Evolutionary conservation across 768 basidiomycete genomes (phyloP).

Genomic region (Lyophyllum semitale): DNA sequence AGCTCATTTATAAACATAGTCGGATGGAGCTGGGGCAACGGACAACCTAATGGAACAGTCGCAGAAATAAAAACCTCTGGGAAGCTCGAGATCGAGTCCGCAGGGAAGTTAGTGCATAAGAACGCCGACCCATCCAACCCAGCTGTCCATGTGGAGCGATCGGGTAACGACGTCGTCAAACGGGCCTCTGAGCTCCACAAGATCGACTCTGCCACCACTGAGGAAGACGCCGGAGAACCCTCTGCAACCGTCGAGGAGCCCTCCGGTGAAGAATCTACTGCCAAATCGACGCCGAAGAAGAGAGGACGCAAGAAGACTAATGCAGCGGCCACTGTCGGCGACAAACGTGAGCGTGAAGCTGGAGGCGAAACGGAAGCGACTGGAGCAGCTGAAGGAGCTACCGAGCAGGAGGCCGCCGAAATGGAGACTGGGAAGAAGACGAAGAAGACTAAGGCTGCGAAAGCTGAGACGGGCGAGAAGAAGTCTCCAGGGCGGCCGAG

Average conservation of each 20-base stretch:
- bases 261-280: background rate
- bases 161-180: conserved; percentile 31
- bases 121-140: conserved; percentile 27
- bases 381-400: background rate
- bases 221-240: background rate
- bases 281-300: conserved; percentile 8
- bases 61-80: conserved; percentile 24
- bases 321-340: conserved; percentile 8
- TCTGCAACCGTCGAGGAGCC: background rate
- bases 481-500: conserved; percentile 18
- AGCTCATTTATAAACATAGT: conserved; percentile 8
- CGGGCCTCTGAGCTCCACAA: conserved; percentile 28
- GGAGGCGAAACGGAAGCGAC: conserved; percentile 5
- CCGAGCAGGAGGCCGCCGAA: conserved; percentile 16
- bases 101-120: conserved; percentile 28
- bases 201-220: conserved; percentile 2
- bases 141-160: conserved; percentile 26
- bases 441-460: conserved; percentile 24
- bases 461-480: conserved; percentile 12
- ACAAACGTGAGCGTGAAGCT: conserved; percentile 14
- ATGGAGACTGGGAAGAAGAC: conserved; percentile 19
- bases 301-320: conserved; percentile 11
- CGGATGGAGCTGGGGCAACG: conserved; percentile 27
- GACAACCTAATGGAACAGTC: conserved; percentile 24
- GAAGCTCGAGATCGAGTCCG: conserved; percentile 26